phyloP scores from a whole-genome alignment of 2,329 filamentous ascomycete species.

The Ascochyta koolunga region DNA sequence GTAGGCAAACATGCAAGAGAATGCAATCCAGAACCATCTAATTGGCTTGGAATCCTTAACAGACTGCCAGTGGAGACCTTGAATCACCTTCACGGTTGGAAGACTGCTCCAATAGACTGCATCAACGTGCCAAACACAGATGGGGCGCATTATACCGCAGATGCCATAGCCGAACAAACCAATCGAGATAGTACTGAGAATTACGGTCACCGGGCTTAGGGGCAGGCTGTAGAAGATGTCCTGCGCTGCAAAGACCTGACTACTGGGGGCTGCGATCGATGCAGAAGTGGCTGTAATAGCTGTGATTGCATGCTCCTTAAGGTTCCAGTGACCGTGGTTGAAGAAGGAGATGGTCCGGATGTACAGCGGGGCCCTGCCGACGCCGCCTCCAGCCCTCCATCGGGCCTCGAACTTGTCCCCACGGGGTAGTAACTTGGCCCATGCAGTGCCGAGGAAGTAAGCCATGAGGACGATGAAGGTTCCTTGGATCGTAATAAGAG shows the following conservation, averaged over 20 bases:
- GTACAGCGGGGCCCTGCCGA: conserved; percentile 14
- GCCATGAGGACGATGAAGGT: conserved; percentile 25
- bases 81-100: conserved; percentile 22
- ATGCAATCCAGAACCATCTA: conserved; percentile 25
- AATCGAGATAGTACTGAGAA: conserved; percentile 24
- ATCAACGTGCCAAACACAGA: conserved; percentile 24
- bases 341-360: conserved; percentile 23
- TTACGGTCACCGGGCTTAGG: conserved; percentile 19
- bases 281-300: conserved; percentile 24
- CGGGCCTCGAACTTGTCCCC: conserved; percentile 23
- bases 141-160: conserved; percentile 22
- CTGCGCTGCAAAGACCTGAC: conserved; percentile 22
- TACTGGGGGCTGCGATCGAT: conserved; percentile 21
- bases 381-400: conserved; percentile 20
- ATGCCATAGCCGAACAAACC: conserved; percentile 23
- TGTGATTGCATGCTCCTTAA: conserved; percentile 23
- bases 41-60: conserved; percentile 23
- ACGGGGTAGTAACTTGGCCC: conserved; percentile 19
- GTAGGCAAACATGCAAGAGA: conserved; percentile 23
- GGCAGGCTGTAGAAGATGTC: conserved; percentile 20
- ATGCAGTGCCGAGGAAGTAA: conserved; percentile 20
- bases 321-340: conserved; percentile 19
- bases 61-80: conserved; percentile 23
- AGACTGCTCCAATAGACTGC: conserved; percentile 26
- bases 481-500: conserved; percentile 20